These are phyloP conservation scores for Parafenestella ontariensis DNA, from an alignment of 2,329 filamentous ascomycete species.

Conservation along the genomic window DNA sequence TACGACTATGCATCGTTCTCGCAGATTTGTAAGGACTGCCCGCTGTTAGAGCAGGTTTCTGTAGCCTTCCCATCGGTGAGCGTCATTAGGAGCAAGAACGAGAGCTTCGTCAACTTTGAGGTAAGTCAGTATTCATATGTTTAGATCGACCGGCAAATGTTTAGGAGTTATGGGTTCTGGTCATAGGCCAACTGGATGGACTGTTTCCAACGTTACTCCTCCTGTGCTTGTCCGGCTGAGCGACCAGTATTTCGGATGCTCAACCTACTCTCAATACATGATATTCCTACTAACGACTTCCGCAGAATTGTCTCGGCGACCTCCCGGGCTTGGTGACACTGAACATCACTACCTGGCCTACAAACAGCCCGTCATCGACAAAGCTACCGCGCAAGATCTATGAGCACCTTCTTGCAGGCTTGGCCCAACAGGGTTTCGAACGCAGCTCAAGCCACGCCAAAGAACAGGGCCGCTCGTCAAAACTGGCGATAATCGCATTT, in stretches of 20 bases:
- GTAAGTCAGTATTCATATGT: slow-evolving; percentile 22
- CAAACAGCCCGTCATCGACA: slow-evolving; percentile 49
- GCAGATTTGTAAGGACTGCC: slow-evolving; percentile 55
- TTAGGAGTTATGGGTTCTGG: neutral
- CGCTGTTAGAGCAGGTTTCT: slow-evolving; percentile 54
- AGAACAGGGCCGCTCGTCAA: slow-evolving; percentile 39
- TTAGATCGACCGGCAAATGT: neutral
- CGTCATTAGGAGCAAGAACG: slow-evolving; percentile 50
- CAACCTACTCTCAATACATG: slow-evolving; percentile 1
- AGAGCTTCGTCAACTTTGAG: slow-evolving; percentile 54
- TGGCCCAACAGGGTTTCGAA: slow-evolving; percentile 50
- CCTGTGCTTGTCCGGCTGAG: neutral
- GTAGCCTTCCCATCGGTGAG: slow-evolving; percentile 57
- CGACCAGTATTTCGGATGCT: neutral
- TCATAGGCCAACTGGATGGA: neutral
- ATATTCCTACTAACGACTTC: slow-evolving; percentile 19
- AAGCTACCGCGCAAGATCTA: slow-evolving; percentile 54
- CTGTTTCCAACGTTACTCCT: neutral
- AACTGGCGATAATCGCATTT: slow-evolving; percentile 55
- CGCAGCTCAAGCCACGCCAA: slow-evolving; percentile 34
- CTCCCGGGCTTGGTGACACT: slow-evolving; percentile 54
- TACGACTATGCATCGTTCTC: slow-evolving; percentile 54
- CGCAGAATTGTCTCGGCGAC: slow-evolving; percentile 46
- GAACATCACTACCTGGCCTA: slow-evolving; percentile 59
- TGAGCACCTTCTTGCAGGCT: slow-evolving; percentile 52